Conservation (phyloP, 352 stramenopile genomes). For the Phytophthora brassicae region DNA sequence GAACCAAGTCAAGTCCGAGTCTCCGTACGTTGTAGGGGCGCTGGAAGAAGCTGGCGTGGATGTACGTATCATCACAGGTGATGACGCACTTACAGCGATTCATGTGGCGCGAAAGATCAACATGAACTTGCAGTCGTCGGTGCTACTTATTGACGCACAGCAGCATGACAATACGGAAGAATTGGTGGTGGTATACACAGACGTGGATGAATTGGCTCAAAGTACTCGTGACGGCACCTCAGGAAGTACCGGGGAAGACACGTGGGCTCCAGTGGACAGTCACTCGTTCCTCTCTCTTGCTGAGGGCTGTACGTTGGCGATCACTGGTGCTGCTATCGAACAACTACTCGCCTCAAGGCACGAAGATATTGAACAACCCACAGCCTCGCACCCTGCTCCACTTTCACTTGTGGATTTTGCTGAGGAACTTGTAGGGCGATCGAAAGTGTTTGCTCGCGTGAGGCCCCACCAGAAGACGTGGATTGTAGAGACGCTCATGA, state of each 20-base stretch:
- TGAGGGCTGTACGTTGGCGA: slow-evolving; percentile 62
- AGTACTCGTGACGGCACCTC: slow-evolving; percentile 24
- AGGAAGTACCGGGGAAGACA: slow-evolving; percentile 12
- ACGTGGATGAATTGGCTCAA: slow-evolving; percentile 59
- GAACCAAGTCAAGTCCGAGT: slow-evolving; percentile 90
- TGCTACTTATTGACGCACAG: slow-evolving; percentile 53
- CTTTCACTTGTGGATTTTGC: slow-evolving; percentile 40
- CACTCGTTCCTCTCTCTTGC: slow-evolving; percentile 53
- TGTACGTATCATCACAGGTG: slow-evolving; percentile 89
- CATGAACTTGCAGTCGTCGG: slow-evolving; percentile 61
- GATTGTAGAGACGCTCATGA: slow-evolving; percentile 73
- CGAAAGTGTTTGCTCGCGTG: slow-evolving; percentile 76
- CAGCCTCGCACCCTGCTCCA: slow-evolving; percentile 4
- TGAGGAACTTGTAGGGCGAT: slow-evolving; percentile 50
- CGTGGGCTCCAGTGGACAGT: slow-evolving; percentile 45
- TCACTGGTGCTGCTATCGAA: slow-evolving; percentile 67
- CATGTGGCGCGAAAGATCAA: slow-evolving; percentile 75
- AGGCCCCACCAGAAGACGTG: slow-evolving; percentile 80
- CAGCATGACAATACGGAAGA: slow-evolving; percentile 13
- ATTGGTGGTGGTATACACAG: slow-evolving; percentile 46
- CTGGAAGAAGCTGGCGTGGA: slow-evolving; percentile 77
- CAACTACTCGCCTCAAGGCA: slow-evolving; percentile 34
- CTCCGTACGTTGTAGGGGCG: slow-evolving; percentile 73
- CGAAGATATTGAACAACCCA: slow-evolving; percentile 15
- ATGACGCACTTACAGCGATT: slow-evolving; percentile 81